Evolutionary conservation across 108 stramenopile genomes (phyloP), one percentile per base, ranked within the genome.

Genomic region (Nitzschia sp.): DNA sequence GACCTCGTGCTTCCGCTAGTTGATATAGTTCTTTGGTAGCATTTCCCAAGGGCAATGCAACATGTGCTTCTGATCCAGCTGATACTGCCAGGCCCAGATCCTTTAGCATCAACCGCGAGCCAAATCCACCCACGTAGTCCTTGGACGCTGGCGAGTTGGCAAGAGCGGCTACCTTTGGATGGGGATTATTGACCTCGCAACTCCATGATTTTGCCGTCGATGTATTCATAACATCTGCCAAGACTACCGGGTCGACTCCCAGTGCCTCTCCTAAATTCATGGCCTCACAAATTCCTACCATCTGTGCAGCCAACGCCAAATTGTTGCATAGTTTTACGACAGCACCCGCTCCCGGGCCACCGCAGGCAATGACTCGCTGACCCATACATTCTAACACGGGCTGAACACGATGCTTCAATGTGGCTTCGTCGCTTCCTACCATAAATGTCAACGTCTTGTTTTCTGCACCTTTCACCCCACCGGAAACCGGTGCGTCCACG

Each of bases 301-400:
- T 98, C 63, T 89, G 89, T 5, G 96, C 90, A 0, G 93, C 97
- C 27, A 98, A 69, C 2, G 93, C 87, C 22, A 96, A 66, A 73
- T 98, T 98, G 87, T 98, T 98, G 79, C 95, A 96, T 9, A 98
- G 80, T 79, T 97, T 96, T 22, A 89, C 83, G 27, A 81, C 87
- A 17, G 86, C 77, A 34, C 96, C 97, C 9, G 90, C 63, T 15
- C 97, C 96, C 36, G 84, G 73, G 8, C 65, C 86, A 27, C 96
- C 96, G 60, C 94, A 96, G 31, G 80, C 83, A 34, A 94, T 74
- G 11, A 83, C 53, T 46, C 82, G 80, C 29, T 85, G 68, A 6
- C 97, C 94, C 96, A 97, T 96, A 27, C 61, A 47, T 22, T 80
- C 34, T 19, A 96, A 68, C 21, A 89, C 34, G 6, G 88, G 85